These are phyloP conservation scores for Kodamaea sagamina DNA, from an alignment of 805 yeast species.

Conservation along the genomic window DNA sequence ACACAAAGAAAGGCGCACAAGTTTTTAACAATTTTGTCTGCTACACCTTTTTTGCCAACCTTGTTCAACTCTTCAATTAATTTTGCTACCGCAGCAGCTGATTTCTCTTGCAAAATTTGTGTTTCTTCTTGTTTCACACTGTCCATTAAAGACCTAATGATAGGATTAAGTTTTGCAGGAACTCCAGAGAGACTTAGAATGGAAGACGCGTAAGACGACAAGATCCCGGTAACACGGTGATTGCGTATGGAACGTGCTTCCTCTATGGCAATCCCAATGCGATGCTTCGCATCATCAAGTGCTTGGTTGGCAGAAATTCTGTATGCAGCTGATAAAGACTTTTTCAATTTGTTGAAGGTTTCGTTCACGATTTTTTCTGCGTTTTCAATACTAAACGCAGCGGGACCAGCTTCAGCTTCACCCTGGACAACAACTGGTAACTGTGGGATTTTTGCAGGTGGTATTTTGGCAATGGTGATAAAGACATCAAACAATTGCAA, in stretches of 20 bases:
- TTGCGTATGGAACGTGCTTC: constrained; percentile 60
- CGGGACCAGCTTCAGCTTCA: constrained; percentile 90
- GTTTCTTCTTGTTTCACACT: constrained; percentile 78
- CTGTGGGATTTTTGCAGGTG: constrained; percentile 72
- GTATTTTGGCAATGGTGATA: constrained; percentile 71
- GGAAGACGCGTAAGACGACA: constrained; percentile 79
- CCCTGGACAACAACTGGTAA: constrained; percentile 92
- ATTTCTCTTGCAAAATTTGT: constrained; percentile 62
- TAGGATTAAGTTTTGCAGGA: constrained; percentile 88
- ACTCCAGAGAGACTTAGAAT: constrained; percentile 60
- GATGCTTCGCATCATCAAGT: constrained; percentile 73
- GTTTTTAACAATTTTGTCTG: constrained; percentile 87
- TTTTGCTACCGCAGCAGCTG: constrained; percentile 68
- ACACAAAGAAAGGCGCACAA: constrained; percentile 92
- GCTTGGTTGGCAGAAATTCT: constrained; percentile 72
- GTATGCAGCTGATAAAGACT: constrained; percentile 62
- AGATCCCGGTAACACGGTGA: constrained; percentile 57
- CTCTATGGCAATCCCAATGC: constrained; percentile 64
- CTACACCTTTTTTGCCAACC: constrained; percentile 65
- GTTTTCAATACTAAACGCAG: constrained; percentile 78
- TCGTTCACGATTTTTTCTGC: constrained; percentile 71
- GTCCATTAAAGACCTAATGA: constrained; percentile 89
- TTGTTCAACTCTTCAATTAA: constrained; percentile 61
- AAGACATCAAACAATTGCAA: constrained; percentile 78
- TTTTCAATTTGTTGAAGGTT: constrained; percentile 64